Evolutionary conservation across 129 eudicot species (phyloP).

Genomic region (Tagetes patula): DNA sequence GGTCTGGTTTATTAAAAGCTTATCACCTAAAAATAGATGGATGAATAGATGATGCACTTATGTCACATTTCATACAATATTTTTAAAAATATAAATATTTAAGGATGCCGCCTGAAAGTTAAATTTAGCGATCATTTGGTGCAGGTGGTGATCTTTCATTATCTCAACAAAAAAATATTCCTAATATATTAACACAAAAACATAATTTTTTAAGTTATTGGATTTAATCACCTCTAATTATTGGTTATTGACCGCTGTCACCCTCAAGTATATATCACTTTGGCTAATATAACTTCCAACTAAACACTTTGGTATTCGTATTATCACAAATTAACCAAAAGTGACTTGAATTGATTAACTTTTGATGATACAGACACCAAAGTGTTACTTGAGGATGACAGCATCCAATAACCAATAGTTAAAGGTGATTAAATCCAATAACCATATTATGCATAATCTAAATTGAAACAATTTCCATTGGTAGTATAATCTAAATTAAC

Average conservation of each 20-base stretch:
- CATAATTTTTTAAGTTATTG: not conserved
- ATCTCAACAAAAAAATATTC: not conserved
- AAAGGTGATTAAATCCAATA: too few relatives aligned
- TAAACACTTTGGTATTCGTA: too few relatives aligned
- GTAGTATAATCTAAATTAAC: not conserved
- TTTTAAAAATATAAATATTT: not conserved
- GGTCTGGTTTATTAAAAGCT: too few relatives aligned
- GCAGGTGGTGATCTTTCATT: constrained; percentile 8
- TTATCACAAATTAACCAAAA: too few relatives aligned
- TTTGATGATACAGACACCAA: too few relatives aligned
- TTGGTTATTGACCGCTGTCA: too few relatives aligned
- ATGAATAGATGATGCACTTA: not conserved
- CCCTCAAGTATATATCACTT: too few relatives aligned
- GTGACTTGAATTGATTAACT: too few relatives aligned
- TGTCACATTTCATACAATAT: not conserved
- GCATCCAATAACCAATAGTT: too few relatives aligned
- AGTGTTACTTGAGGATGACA: too few relatives aligned
- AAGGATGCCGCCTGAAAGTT: not conserved
- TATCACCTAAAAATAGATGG: not conserved
- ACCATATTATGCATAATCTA: not conserved
- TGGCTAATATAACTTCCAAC: too few relatives aligned
- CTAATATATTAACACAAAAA: not conserved
- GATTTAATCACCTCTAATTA: too few relatives aligned
- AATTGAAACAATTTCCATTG: not conserved
- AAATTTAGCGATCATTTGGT: not conserved